phyloP scores from a whole-genome alignment of 2,329 filamentous ascomycete genomes.

The Grosmannia penicillata region DNA sequence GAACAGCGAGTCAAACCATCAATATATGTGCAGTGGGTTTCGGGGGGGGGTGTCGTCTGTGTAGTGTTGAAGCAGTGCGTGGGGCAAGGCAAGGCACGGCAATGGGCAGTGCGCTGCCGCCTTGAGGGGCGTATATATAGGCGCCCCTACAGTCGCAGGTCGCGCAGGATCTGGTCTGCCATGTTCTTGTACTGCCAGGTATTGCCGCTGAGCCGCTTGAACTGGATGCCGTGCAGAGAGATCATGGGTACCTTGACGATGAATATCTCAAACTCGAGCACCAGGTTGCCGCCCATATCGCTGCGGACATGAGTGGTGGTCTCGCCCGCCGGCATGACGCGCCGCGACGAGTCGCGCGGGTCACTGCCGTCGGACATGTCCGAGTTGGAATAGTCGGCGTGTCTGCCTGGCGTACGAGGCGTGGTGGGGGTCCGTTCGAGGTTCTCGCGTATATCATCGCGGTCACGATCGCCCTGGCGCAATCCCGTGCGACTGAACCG shows the following conservation, averaged over 20 bases:
- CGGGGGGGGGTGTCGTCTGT: too few relatives aligned
- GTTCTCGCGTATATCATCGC: constrained; percentile 56
- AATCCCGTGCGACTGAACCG: constrained; percentile 74
- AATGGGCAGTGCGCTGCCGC: too few relatives aligned
- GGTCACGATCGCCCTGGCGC: constrained; percentile 34
- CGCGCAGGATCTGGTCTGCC: constrained; percentile 86
- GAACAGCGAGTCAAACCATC: too few relatives aligned
- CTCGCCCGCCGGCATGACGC: constrained; percentile 49
- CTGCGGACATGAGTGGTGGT: constrained; percentile 86
- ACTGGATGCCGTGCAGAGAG: constrained; percentile 87
- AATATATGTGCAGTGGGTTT: too few relatives aligned
- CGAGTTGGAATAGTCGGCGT: constrained; percentile 66
- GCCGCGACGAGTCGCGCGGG: constrained; percentile 29
- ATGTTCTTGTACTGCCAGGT: constrained; percentile 99
- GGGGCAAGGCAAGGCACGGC: too few relatives aligned
- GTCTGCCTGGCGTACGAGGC: constrained; percentile 26
- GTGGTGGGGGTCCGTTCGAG: constrained; percentile 32
- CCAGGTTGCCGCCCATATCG: constrained; percentile 71
- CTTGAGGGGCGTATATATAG: too few relatives aligned
- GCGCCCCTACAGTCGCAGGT: constrained; percentile 55
- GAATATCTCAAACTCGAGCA: constrained; percentile 85
- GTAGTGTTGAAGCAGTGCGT: too few relatives aligned
- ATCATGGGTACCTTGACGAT: constrained; percentile 95
- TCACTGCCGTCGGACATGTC: constrained; percentile 70
- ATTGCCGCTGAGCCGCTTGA: constrained; percentile 89